Base-by-base conservation (phyloP, 1,139 yeast species). In the Zygoascus hellenicus region DNA sequence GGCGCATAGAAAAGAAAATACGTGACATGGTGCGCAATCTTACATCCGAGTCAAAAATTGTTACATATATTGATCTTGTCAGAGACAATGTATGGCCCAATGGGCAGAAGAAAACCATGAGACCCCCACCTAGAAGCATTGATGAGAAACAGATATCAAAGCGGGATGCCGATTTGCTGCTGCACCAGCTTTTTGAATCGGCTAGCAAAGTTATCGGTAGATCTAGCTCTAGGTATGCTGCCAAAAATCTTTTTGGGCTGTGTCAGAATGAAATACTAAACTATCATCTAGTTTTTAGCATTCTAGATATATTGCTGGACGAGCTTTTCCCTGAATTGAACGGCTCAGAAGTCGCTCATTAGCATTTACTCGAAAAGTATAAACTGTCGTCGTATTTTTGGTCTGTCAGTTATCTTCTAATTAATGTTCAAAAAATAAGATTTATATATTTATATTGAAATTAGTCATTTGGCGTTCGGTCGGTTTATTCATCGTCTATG, bases 1-100 rank as follows among this genome's bases (percentile, higher is more conserved):
- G 95, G 2, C 84, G 97, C 0, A 82, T 89, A 48, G 97, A 90
- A 60, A 81, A 79, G 59, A 82, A 82, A 52, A 75, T 83, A 7
- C 68, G 80, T 37, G 75, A 73, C n/a, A 66, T 67, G 55, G 73
- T 73, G 63, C 49, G 53, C 2, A 69, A 60, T 51, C 62, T 62
- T 49, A 74, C 74, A 38, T 70, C 76, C 5, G 81, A 79, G 46
- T 77, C 73, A 22, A 73, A 70, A 28, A 60, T 85, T 0, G 65
- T 76, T 4, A 78, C 74, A 34, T 42, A 76, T 4, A 51, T 85
- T 2, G 61, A 63, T 1, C 46, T 59, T 36, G 54, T 82, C 2
- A 77, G 76, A 44, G 69, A 69, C 26, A 63, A 70, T 0, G 58
- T 89, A 2, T 88, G 92, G 76, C 95, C 94, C 0, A 69, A 75